Conservation (phyloP, 768 basidiomycete genomes). For the Rickenella mellea region DNA sequence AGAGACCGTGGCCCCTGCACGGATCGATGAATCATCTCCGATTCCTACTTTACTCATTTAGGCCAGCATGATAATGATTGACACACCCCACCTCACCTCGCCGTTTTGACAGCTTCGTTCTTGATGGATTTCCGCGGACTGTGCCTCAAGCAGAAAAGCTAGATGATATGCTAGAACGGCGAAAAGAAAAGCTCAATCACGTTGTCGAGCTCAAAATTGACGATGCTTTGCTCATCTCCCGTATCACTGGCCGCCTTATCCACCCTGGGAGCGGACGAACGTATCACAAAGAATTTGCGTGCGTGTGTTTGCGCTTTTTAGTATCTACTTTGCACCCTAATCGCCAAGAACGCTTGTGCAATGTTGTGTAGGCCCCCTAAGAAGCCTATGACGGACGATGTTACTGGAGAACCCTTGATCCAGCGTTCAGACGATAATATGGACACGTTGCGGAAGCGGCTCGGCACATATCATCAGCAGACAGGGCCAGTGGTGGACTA, state of each 20-base stretch:
- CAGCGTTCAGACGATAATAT: conserved; percentile 98
- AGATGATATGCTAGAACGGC: conserved; percentile 74
- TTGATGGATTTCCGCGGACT: conserved; percentile 99
- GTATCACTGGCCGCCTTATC: conserved; percentile 93
- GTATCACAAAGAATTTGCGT: conserved; percentile 96
- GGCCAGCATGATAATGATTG: no score
- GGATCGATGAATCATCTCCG: no score
- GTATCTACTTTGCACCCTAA: not conserved
- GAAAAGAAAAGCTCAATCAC: conserved; percentile 85
- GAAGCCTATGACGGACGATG: conserved; percentile 88
- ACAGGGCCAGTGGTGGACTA: conserved; percentile 95
- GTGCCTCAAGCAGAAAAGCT: conserved; percentile 95
- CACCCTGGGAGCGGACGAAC: conserved; percentile 84
- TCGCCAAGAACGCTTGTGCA: no score
- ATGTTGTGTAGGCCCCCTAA: conserved; percentile 74
- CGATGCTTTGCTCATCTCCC: conserved; percentile 91
- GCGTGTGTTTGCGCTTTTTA: conserved; percentile 22
- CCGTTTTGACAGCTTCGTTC: conserved; percentile 64
- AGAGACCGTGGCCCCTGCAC: not conserved
- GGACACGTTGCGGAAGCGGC: conserved; percentile 85
- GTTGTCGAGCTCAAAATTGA: conserved; percentile 88
- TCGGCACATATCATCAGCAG: conserved; percentile 83
- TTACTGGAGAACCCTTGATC: conserved; percentile 90
- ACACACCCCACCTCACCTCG: not conserved
- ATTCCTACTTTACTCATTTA: no score